Conservation (phyloP, 371 early-diverging fungal genomes). For the Choanephora cucurbitarum region DNA sequence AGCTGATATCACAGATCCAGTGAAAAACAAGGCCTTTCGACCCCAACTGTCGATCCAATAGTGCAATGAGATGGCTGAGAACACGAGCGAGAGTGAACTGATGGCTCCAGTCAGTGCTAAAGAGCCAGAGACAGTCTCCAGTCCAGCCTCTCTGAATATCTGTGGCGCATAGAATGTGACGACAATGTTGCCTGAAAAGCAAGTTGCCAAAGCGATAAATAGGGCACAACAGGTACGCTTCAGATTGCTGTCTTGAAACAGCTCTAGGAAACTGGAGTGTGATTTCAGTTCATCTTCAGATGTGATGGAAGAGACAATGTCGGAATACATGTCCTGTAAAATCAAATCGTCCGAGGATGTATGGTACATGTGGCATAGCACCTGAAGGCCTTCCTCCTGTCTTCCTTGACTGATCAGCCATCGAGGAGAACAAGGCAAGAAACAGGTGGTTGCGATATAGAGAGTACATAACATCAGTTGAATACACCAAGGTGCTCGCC, state of each 20-base stretch:
- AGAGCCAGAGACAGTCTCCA: slow-evolving; percentile 32
- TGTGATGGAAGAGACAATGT: slow-evolving; percentile 36
- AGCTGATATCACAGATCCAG: slow-evolving; percentile 31
- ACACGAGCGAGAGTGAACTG: slow-evolving; percentile 34
- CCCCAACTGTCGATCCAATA: slow-evolving; percentile 52
- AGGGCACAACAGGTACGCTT: slow-evolving; percentile 34
- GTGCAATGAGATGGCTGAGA: slow-evolving; percentile 57
- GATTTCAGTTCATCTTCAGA: slow-evolving; percentile 27
- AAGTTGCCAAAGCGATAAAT: slow-evolving; percentile 59
- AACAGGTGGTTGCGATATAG: slow-evolving; percentile 8
- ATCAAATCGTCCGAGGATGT: slow-evolving; percentile 26
- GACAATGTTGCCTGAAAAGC: slow-evolving; percentile 63
- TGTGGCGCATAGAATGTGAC: slow-evolving; percentile 53
- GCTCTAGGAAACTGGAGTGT: slow-evolving; percentile 33
- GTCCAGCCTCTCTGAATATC: slow-evolving; percentile 41
- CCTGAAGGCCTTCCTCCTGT: slow-evolving; percentile 34
- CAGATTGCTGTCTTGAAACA: slow-evolving; percentile 37
- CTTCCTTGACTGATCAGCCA: slow-evolving; percentile 55
- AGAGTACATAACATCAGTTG: slow-evolving; percentile 24
- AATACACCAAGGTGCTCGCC: slow-evolving; percentile 45
- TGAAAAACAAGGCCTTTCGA: slow-evolving; percentile 45
- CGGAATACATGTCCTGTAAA: slow-evolving; percentile 33
- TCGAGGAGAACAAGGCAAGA: slow-evolving; percentile 57
- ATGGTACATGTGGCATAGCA: slow-evolving; percentile 36
- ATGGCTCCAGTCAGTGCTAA: slow-evolving; percentile 46